Evolutionary conservation across 352 stramenopile genomes (phyloP), one percentile per base, ranked within the genome.

Genomic region (Phytophthora rubi): DNA sequence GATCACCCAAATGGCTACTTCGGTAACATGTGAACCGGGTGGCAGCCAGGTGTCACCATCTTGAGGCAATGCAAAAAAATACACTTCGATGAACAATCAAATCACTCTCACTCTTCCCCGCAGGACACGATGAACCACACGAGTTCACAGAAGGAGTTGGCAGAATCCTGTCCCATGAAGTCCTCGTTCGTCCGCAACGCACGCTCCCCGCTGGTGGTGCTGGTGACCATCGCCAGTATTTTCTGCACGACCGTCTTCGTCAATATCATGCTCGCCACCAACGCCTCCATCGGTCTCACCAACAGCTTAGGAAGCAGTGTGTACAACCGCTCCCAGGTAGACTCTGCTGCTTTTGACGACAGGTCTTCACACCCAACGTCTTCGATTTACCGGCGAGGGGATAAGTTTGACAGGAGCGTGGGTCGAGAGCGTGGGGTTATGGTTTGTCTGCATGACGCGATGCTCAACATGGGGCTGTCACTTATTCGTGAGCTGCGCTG

Each of bases 391-490:
- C 54, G 52, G 3, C 69, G 69, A 9, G 47, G 53, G 15, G 21
- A 51, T 6, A 35, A 6, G 6, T 77, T 77, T n/a, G 70, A 77
- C 47, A 35, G 33, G 28, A 68, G 55, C 13, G 70, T 75, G 8
- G 53, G 39, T 30, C 52, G 67, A 13, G 67, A 70, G 3, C 67
- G 54, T 15, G 67, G 53, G 6, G 33, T 59, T 28, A 65, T 74
- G 48, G 54, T 83, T 4, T 75, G 62, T 51, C 54, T 85, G 7
- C 75, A 81, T 32, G 66, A 81, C 33, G 62, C 52, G 0, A 65
- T 83, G 53, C 49, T 83, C 6, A 68, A 71, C 45, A 81, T 85
- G 75, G 77, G 75, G 2, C 37, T 78, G 5, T 85, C 77, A 13
- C 70, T 85, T 10, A 72, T 83, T 45, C 62, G 67, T 6, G 75